These are phyloP conservation scores for Neurospora sp. DNA, from an alignment of 495 filamentous ascomycete genomes.

Conservation along the genomic window DNA sequence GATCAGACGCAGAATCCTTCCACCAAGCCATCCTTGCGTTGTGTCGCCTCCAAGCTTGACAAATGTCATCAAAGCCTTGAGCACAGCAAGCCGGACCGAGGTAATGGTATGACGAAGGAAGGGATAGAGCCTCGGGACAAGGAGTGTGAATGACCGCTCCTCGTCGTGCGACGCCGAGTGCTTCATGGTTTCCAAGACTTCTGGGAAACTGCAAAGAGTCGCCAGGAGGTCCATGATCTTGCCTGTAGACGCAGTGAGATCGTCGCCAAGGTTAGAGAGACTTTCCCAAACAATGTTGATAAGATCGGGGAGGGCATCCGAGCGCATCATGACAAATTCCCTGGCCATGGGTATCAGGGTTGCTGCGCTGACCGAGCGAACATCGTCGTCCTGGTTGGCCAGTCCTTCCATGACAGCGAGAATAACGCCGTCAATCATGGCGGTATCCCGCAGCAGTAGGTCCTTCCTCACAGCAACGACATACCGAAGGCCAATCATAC, in stretches of 20 bases:
- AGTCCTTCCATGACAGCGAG: slow-evolving; percentile 90
- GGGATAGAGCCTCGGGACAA: slow-evolving; percentile 90
- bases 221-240: slow-evolving; percentile 96
- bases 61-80: slow-evolving; percentile 89
- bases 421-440: slow-evolving; percentile 88
- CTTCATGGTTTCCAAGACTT: slow-evolving; percentile 92
- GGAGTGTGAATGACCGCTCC: slow-evolving; percentile 76
- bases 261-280: slow-evolving; percentile 87
- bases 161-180: slow-evolving; percentile 70
- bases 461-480: slow-evolving; percentile 91
- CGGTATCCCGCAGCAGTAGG: slow-evolving; percentile 66
- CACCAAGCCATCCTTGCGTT: slow-evolving; percentile 85
- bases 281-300: slow-evolving; percentile 97
- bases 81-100: slow-evolving; percentile 82
- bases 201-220: slow-evolving; percentile 86
- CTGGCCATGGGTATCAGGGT: slow-evolving; percentile 91
- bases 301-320: slow-evolving; percentile 61
- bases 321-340: slow-evolving; percentile 79
- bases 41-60: slow-evolving; percentile 72
- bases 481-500: slow-evolving; percentile 93
- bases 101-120: slow-evolving; percentile 97
- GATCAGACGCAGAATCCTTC: slow-evolving; percentile 74
- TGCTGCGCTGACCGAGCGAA: slow-evolving; percentile 91
- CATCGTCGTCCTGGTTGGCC: slow-evolving; percentile 84
- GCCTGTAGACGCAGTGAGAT: slow-evolving; percentile 92